A percentile compares a stretch with the other conserved stretches of the same genome.
Conservation (phyloP, 2,329 filamentous ascomycete species). For the Blastomyces emzantsi region DNA sequence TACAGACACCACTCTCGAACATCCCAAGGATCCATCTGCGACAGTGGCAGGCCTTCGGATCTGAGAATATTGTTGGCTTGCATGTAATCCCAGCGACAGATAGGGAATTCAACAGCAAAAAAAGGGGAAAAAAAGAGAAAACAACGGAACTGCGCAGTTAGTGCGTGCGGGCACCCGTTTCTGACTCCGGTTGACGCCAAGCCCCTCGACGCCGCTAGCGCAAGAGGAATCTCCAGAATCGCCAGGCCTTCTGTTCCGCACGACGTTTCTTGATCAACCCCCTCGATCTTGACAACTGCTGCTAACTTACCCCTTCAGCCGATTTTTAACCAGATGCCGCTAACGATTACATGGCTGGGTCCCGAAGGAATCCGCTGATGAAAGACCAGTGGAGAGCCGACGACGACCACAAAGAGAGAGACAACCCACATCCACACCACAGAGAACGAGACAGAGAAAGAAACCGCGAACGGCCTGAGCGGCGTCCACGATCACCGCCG, state of each 20-base stretch:
- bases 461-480: conserved; percentile 30
- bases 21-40: no score
- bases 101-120: not conserved
- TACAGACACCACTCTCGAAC: not conserved
- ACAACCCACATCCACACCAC: conserved; percentile 24
- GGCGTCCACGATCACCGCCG: conserved; percentile 34
- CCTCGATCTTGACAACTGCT: conserved; percentile 10
- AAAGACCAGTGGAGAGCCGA: conserved; percentile 44
- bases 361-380: conserved; percentile 42
- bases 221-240: conserved; percentile 9
- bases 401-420: conserved; percentile 31
- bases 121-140: not conserved
- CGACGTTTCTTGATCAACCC: conserved; percentile 13
- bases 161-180: conserved; percentile 15
- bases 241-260: not conserved
- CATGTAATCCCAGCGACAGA: not conserved
- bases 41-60: not conserved
- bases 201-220: conserved; percentile 13
- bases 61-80: not conserved
- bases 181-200: conserved; percentile 10
- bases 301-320: conserved; percentile 11
- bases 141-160: conserved; percentile 12
- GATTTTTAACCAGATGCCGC: conserved; percentile 33
- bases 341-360: conserved; percentile 42
- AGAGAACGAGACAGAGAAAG: conserved; percentile 20